phyloP scores from a whole-genome alignment of 108 stramenopile genomes.

The Cafeteria roenbergensis region DNA sequence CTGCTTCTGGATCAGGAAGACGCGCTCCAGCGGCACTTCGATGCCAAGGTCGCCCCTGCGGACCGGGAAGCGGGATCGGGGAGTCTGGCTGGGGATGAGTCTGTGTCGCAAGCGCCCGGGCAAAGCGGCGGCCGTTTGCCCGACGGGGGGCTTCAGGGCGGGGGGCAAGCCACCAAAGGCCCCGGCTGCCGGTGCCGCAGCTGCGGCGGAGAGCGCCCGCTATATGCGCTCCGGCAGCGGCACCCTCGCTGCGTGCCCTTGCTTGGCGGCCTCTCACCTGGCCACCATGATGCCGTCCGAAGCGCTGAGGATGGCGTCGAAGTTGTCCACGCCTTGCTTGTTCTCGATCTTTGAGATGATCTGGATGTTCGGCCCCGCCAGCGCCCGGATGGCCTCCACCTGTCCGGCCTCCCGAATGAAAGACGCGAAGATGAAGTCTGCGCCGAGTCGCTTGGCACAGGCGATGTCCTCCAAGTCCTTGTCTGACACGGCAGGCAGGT shows the following conservation, averaged over 20 bases:
- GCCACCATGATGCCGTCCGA: conserved; percentile 77
- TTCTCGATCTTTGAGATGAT: conserved; percentile 78
- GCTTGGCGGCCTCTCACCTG: conserved; percentile 35
- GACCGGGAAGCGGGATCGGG: too few species aligned
- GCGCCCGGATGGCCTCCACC: conserved; percentile 53
- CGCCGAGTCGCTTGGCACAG: conserved; percentile 51
- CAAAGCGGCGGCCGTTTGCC: too few species aligned
- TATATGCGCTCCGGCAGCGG: too few species aligned
- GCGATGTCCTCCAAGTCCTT: conserved; percentile 67
- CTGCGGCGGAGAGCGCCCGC: too few species aligned
- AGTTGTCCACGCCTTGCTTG: conserved; percentile 65
- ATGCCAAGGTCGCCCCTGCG: conserved; percentile 60
- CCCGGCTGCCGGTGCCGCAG: too few species aligned
- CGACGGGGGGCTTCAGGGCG: conserved; percentile 4
- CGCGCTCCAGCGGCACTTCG: conserved; percentile 67
- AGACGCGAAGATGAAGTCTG: conserved; percentile 69
- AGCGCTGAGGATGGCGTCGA: conserved; percentile 63
- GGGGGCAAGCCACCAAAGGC: neutral
- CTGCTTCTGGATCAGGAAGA: conserved; percentile 74
- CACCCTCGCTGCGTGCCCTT: too few species aligned
- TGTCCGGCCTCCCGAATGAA: conserved; percentile 67
- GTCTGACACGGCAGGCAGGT: conserved; percentile 66
- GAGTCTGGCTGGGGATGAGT: too few species aligned
- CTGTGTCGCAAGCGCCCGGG: too few species aligned
- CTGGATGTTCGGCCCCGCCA: conserved; percentile 49